Conservation (phyloP, 768 basidiomycete genomes). For the Piloderma croceum region DNA sequence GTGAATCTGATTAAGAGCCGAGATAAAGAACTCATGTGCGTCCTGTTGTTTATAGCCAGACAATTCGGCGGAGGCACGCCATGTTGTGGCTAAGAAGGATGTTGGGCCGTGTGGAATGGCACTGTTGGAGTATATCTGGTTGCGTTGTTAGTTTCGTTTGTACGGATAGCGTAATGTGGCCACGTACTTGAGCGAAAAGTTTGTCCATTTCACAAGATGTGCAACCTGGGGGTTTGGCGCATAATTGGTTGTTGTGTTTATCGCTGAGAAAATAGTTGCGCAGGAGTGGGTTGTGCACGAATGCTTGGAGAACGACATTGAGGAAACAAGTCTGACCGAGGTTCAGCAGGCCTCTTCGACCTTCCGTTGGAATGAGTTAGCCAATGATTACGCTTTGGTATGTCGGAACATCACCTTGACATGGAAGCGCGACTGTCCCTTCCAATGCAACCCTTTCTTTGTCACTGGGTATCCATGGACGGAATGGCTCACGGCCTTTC, state of each 20-base stretch:
- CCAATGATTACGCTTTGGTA: background rate
- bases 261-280: conserved; percentile 88
- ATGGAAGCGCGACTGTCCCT: conserved; percentile 49
- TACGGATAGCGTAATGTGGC: background rate
- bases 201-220: conserved; percentile 94
- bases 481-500: conserved; percentile 41
- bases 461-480: conserved; percentile 41
- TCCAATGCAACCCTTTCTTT: conserved; percentile 43
- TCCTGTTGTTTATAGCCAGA: conserved; percentile 94
- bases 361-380: conserved; percentile 30
- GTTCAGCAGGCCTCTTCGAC: conserved; percentile 80
- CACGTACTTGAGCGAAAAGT: conserved; percentile 62
- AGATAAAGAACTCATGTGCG: conserved; percentile 84
- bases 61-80: conserved; percentile 73
- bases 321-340: conserved; percentile 93
- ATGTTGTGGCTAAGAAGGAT: conserved; percentile 77
- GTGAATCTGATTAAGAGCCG: conserved; percentile 84
- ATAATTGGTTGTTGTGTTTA: conserved; percentile 72
- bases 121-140: conserved; percentile 53
- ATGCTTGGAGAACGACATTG: conserved; percentile 84
- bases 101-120: conserved; percentile 70
- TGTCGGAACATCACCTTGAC: conserved; percentile 53
- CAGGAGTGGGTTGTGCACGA: conserved; percentile 85
- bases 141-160: conserved; percentile 3
- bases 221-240: conserved; percentile 68